Evolutionary conservation across 371 early-diverging fungal species (phyloP), one percentile per base, ranked within the genome.

Genomic region (Fennellomyces sp.): DNA sequence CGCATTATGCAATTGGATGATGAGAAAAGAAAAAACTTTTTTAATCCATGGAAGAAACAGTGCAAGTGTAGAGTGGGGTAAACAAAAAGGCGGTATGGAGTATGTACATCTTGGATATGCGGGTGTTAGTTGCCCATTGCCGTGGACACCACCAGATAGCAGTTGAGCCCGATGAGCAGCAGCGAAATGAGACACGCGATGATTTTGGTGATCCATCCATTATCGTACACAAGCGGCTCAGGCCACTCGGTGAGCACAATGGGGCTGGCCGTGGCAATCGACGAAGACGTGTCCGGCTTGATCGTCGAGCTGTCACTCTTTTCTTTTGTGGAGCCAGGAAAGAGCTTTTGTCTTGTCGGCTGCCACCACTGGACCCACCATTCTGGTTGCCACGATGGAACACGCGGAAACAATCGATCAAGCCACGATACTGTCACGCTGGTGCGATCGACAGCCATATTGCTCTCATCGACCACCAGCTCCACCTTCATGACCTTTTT

Each of bases 151-250:
- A 88, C 73, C 8, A 89, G 62, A 45, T 83, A 84, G 57, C 80
- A 68, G 58, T 89, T 88, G 7, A 89, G 68, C 1, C 81, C 73
- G 17, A 88, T 66, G 23, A 89, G 69, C 36, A 89, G 26, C 23
- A 77, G 2, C 28, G 84, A 70, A 23, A 85, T 77, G 13, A 80
- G 15, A 3, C 57, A 26, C 23, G 89, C 78, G 21, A 79, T 50
- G 19, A 83, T 66, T 6, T 67, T 78, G 51, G 66, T 72, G 28
- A 78, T 56, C 7, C 61, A 57, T 2, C 70, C 57, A 59, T 79
- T 79, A 7, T 52, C 47, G 47, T 72, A 79, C 15, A 52, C 35
- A 25, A 79, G 50, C 15, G 76, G 74, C n/a, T 39, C 59, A 13
- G 74, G 72, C 48, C 54, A 58, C 27, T 52, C 38, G 8, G 42